Conservation (phyloP, 768 basidiomycete genomes). For the Xerocomellus intermedius region DNA sequence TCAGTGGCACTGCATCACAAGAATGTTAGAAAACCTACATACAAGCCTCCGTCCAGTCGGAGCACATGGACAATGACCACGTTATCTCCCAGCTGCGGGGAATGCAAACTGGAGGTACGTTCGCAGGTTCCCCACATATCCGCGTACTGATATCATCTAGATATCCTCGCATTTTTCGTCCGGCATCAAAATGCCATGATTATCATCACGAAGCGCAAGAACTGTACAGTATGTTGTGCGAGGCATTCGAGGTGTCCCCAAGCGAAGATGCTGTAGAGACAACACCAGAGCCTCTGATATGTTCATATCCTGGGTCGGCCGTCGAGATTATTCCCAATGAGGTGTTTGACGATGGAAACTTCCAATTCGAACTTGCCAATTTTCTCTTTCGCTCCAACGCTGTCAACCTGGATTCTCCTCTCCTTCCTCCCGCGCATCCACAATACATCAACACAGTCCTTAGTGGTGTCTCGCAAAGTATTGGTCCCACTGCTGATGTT, state of each 20-base stretch:
- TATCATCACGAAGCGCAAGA: slow-evolving; percentile 30
- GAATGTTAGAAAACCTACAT: slow-evolving; percentile 9
- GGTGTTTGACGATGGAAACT: neutral
- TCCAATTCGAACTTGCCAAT: neutral
- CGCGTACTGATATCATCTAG: slow-evolving; percentile 21
- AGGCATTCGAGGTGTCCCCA: slow-evolving; percentile 43
- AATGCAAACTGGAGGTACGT: neutral
- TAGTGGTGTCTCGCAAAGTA: too few species aligned
- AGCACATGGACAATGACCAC: neutral
- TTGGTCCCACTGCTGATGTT: slow-evolving; percentile 1
- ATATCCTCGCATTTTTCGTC: slow-evolving; percentile 36
- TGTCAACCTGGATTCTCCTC: too few species aligned
- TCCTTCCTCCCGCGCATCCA: too few species aligned
- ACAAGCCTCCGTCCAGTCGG: neutral
- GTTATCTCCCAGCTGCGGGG: neutral
- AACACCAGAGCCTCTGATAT: too few species aligned
- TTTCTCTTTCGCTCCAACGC: too few species aligned
- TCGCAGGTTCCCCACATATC: neutral
- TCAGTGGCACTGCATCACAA: slow-evolving; percentile 4
- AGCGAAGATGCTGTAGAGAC: neutral
- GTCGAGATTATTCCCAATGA: slow-evolving; percentile 29
- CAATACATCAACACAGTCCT: too few species aligned
- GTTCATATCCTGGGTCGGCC: slow-evolving; percentile 41
- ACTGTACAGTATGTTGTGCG: slow-evolving; percentile 34
- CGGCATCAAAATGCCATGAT: slow-evolving; percentile 13